phyloP scores from a whole-genome alignment of 2,329 filamentous ascomycete genomes.

The Epichloe brachyelytri region DNA sequence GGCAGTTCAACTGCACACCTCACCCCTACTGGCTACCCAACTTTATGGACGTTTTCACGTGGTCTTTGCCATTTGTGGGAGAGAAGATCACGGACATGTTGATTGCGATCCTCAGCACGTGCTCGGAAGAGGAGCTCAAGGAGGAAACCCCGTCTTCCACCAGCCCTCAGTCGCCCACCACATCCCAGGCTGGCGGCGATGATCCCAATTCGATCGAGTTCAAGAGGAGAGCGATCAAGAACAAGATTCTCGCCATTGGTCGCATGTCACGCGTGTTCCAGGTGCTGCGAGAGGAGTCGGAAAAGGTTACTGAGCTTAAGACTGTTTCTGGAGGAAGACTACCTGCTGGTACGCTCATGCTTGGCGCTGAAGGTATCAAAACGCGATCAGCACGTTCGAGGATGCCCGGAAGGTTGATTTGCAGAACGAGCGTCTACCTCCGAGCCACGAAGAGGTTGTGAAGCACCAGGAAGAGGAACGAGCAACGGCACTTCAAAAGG shows the following conservation, averaged over 20 bases:
- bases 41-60: constrained; percentile 99
- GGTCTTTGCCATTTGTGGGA: constrained; percentile 95
- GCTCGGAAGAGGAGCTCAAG: constrained; percentile 96
- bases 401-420: constrained; percentile 94
- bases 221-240: constrained; percentile 95
- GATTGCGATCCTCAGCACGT: constrained; percentile 94
- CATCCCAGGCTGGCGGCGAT: constrained; percentile 24
- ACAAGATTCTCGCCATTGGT: constrained; percentile 97
- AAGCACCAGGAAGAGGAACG: constrained; percentile 72
- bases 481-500: constrained; percentile 72
- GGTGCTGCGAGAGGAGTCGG: constrained; percentile 91
- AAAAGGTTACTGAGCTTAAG: constrained; percentile 94
- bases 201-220: constrained; percentile 85
- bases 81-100: constrained; percentile 99
- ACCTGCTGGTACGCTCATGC: constrained; percentile 91
- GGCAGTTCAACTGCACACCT: constrained; percentile 98
- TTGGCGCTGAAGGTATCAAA: constrained; percentile 97
- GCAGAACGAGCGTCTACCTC: constrained; percentile 89
- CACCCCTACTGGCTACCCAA: constrained; percentile 99
- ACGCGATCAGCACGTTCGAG: constrained; percentile 92
- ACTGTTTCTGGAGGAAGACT: constrained; percentile 86
- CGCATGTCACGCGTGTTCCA: constrained; percentile 96
- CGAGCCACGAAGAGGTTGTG: constrained; percentile 81
- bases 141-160: constrained; percentile 61
- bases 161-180: constrained; percentile 49